A percentile compares a stretch with the other conserved stretches of the same genome.
These are phyloP conservation scores for Brassica balearica DNA, from an alignment of 441 rosid genomes.

Conservation along the genomic window DNA sequence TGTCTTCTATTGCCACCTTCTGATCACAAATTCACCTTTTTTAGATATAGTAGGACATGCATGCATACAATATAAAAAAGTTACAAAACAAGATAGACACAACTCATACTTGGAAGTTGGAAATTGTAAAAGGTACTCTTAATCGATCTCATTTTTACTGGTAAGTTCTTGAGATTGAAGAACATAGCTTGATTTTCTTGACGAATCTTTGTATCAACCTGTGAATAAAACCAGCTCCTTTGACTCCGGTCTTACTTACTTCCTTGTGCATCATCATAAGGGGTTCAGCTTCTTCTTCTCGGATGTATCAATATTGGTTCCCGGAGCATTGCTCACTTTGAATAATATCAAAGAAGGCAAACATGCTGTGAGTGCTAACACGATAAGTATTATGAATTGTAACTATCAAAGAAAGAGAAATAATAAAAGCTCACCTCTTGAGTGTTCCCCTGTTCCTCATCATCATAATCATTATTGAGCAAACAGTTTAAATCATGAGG, in stretches of 20 bases:
- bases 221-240: conserved; percentile 15
- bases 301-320: conserved; percentile 3
- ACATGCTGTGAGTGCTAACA: neutral
- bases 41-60: neutral
- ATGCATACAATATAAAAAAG: neutral
- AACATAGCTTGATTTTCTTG: conserved; percentile 10
- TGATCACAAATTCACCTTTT: neutral
- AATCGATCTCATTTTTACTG: neutral
- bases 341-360: conserved; percentile 2
- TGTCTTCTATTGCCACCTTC: neutral
- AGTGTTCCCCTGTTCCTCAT: neutral
- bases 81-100: neutral
- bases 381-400: neutral
- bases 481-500: neutral
- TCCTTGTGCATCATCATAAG: neutral
- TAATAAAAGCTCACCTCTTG: neutral
- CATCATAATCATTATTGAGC: neutral
- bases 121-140: neutral
- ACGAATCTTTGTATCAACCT: neutral
- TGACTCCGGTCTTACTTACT: conserved; percentile 1
- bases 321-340: conserved; percentile 17
- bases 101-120: neutral
- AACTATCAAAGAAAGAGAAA: neutral
- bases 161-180: neutral
- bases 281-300: neutral